Evolutionary conservation across 176 grass and related monocot species (phyloP).

Genomic region (Rhynchospora tenuis): DNA sequence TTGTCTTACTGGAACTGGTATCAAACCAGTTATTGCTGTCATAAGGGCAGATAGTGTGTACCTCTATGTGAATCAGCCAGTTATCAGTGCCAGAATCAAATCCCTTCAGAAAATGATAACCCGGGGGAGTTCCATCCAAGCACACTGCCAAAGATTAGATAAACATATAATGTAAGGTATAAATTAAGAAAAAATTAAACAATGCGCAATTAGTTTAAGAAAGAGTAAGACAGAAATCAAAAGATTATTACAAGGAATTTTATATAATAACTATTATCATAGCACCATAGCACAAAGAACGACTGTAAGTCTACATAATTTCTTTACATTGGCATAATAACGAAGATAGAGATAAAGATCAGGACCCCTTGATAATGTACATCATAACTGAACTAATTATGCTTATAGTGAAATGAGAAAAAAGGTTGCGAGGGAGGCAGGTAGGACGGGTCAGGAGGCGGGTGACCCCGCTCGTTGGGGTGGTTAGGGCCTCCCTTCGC

Average conservation of each 20-base stretch:
- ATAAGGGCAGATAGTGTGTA: neutral
- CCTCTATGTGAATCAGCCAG: constrained; percentile 66
- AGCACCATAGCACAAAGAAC: neutral
- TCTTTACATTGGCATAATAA: neutral
- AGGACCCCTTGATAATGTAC: no score
- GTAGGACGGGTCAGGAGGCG: no score
- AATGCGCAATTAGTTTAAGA: no score
- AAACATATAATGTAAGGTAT: neutral
- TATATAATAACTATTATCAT: neutral
- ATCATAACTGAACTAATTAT: no score
- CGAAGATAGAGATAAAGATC: no score
- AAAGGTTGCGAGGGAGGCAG: no score
- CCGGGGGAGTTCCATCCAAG: constrained; percentile 67
- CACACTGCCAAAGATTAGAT: constrained; percentile 40
- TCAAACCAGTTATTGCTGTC: neutral
- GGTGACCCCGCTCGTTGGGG: no score
- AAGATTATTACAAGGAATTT: neutral
- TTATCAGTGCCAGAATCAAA: constrained; percentile 43
- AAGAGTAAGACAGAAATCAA: neutral
- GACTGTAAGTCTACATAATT: neutral
- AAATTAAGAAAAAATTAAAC: no score
- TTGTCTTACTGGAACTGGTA: neutral
- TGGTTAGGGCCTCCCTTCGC: no score
- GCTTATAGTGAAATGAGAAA: no score
- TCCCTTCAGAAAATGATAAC: constrained; percentile 66